Percentiles rank a stretch among this genome's conserved stretches.
phyloP scores from a whole-genome alignment of 768 basidiomycete genomes.

The Leucosporidium yakuticum region DNA sequence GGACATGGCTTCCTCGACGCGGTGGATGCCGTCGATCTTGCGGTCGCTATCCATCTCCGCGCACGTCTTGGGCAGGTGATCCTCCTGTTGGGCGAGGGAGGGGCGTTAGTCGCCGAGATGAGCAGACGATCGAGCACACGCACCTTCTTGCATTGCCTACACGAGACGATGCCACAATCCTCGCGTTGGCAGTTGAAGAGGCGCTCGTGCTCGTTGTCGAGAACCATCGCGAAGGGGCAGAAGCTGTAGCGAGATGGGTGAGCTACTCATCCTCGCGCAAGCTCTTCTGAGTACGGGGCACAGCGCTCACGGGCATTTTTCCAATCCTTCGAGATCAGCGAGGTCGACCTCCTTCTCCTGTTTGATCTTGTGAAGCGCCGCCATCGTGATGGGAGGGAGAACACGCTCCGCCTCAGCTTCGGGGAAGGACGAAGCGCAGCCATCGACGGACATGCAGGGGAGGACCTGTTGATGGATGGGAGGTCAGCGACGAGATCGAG shows the following conservation, averaged over 20 bases:
- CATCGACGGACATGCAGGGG: conserved; percentile 35
- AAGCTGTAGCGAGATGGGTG: conserved; percentile 9
- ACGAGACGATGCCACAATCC: conserved; percentile 30
- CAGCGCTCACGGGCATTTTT: conserved; percentile 21
- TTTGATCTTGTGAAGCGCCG: conserved; percentile 33
- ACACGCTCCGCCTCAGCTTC: conserved; percentile 12
- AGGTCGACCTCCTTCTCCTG: conserved; percentile 33
- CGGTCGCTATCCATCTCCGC: conserved; percentile 42
- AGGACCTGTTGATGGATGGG: conserved; percentile 6
- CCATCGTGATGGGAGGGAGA: conserved; percentile 18
- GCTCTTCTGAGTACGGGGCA: neutral
- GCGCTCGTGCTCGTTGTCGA: conserved; percentile 34
- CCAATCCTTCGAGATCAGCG: conserved; percentile 27
- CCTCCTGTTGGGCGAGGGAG: conserved; percentile 19
- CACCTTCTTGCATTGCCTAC: conserved; percentile 36
- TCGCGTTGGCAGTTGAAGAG: conserved; percentile 33
- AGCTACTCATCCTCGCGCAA: neutral
- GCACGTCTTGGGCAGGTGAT: conserved; percentile 46
- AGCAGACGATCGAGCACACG: neutral
- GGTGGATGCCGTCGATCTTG: conserved; percentile 43
- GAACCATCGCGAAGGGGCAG: conserved; percentile 34
- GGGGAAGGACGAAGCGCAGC: conserved; percentile 32
- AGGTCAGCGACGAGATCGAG: neutral
- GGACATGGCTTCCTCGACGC: conserved; percentile 48
- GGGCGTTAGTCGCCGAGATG: too few species aligned